phyloP scores from a whole-genome alignment of 495 filamentous ascomycete species.

The Aspergillus saccharolyticus region DNA sequence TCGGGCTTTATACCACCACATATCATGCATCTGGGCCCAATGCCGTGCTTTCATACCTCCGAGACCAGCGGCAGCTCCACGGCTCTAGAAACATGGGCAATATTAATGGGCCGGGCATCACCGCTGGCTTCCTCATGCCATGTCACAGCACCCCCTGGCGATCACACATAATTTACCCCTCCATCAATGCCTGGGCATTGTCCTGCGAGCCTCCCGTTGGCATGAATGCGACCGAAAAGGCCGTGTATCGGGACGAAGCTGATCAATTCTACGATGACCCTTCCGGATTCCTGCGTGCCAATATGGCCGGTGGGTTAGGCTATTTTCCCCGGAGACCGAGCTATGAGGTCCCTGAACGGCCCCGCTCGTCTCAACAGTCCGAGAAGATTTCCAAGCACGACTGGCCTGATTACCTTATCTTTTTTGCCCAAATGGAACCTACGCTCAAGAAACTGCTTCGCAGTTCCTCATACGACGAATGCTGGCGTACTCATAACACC shows the following conservation, averaged over 20 bases:
- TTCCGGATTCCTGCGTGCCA: slow-evolving; percentile 50
- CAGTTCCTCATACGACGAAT: slow-evolving; percentile 57
- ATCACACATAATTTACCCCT: slow-evolving; percentile 70
- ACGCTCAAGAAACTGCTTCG: slow-evolving; percentile 44
- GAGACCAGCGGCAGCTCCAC: slow-evolving; percentile 59
- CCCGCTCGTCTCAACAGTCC: slow-evolving; percentile 3
- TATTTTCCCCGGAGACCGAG: slow-evolving; percentile 38
- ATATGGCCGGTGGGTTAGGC: slow-evolving; percentile 42
- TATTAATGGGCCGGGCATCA: slow-evolving; percentile 36
- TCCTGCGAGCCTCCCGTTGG: slow-evolving; percentile 85
- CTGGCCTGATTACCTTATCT: slow-evolving; percentile 61
- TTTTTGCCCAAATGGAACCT: slow-evolving; percentile 59
- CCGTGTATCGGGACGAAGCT: slow-evolving; percentile 76
- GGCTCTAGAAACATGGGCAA: slow-evolving; percentile 21
- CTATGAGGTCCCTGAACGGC: slow-evolving; percentile 15
- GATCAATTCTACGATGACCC: slow-evolving; percentile 79
- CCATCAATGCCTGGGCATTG: slow-evolving; percentile 77
- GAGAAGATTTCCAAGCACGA: slow-evolving; percentile 18
- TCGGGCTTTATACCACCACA: slow-evolving; percentile 68
- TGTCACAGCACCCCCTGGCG: slow-evolving; percentile 99
- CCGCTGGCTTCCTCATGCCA: slow-evolving; percentile 89
- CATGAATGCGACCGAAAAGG: slow-evolving; percentile 51
- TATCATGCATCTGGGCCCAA: slow-evolving; percentile 77
- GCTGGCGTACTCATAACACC: slow-evolving; percentile 73
- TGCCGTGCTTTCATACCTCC: slow-evolving; percentile 66